Evolutionary conservation across 2,329 filamentous ascomycete genomes (phyloP).

Genomic region (Thelonectria olida): DNA sequence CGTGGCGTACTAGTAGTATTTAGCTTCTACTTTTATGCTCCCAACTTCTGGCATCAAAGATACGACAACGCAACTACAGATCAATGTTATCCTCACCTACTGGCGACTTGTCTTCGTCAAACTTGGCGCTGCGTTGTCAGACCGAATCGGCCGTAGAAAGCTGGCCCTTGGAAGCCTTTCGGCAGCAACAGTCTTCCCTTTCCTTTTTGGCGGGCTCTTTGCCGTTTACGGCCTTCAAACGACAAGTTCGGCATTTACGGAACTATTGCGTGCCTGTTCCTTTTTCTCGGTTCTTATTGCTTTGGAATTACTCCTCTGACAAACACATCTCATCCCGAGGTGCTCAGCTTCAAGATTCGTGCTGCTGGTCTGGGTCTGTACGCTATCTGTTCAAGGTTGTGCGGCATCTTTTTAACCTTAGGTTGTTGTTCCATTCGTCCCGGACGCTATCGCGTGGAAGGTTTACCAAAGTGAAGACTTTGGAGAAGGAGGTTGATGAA

Average conservation of each 20-base stretch:
- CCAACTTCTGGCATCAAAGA: conserved; percentile 57
- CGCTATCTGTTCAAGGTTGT: conserved; percentile 26
- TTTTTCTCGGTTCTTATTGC: conserved; percentile 60
- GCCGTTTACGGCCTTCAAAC: conserved; percentile 34
- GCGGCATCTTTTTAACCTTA: conserved; percentile 23
- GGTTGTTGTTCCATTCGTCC: conserved; percentile 28
- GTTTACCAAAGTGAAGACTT: conserved; percentile 31
- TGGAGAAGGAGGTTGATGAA: conserved; percentile 36
- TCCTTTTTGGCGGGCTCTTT: background rate
- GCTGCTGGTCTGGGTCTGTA: conserved; percentile 44
- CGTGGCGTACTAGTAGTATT: no score
- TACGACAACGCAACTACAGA: conserved; percentile 52
- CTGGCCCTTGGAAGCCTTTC: background rate
- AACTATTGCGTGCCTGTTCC: conserved; percentile 57
- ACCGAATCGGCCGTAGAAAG: conserved; percentile 21
- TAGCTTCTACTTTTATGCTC: conserved; percentile 43
- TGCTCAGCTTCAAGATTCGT: conserved; percentile 57
- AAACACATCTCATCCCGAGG: conserved; percentile 57
- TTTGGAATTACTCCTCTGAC: conserved; percentile 42
- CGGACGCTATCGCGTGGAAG: conserved; percentile 35
- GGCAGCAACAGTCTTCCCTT: background rate
- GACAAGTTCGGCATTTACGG: conserved; percentile 44
- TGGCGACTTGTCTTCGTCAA: conserved; percentile 56
- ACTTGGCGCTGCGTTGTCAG: conserved; percentile 52
- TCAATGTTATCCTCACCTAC: conserved; percentile 60